Conservation (phyloP, 176 grass and related monocot species). For the Hordeum marinum region DNA sequence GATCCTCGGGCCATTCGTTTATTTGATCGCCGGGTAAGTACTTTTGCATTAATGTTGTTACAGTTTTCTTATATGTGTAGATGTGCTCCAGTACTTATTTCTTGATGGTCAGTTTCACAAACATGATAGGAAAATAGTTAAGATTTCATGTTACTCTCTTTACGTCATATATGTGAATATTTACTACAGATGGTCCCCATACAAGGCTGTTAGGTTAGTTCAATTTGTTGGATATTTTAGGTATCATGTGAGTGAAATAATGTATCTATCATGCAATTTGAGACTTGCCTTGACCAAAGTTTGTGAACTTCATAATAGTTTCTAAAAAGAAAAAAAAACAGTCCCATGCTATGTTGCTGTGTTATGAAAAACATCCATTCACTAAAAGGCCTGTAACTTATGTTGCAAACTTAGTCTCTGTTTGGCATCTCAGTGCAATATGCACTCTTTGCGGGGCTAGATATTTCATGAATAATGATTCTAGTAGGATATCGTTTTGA, state of each 20-base stretch:
- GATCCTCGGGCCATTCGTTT: constrained; percentile 70
- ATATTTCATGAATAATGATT: not conserved
- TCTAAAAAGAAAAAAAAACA: not conserved
- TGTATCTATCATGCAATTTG: not conserved
- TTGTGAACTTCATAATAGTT: not conserved
- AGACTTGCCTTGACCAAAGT: not conserved
- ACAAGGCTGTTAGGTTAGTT: not conserved
- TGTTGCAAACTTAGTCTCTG: not conserved
- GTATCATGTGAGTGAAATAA: not conserved
- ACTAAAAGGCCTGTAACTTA: not conserved
- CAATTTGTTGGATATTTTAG: not conserved
- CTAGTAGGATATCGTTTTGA: not conserved
- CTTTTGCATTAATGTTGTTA: not conserved
- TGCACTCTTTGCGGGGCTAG: not conserved
- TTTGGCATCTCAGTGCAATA: constrained; percentile 7
- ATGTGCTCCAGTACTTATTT: not conserved
- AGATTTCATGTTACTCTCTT: not conserved
- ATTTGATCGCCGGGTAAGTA: constrained; percentile 81
- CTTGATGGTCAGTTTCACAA: not conserved
- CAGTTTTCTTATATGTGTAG: not conserved
- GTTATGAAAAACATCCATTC: not conserved
- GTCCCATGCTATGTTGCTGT: not conserved
- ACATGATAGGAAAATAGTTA: not conserved
- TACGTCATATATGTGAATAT: not conserved
- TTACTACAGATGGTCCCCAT: not conserved